Base-by-base conservation (phyloP, 75 land plant genomes). In the Chamaecyparis obtusa region DNA sequence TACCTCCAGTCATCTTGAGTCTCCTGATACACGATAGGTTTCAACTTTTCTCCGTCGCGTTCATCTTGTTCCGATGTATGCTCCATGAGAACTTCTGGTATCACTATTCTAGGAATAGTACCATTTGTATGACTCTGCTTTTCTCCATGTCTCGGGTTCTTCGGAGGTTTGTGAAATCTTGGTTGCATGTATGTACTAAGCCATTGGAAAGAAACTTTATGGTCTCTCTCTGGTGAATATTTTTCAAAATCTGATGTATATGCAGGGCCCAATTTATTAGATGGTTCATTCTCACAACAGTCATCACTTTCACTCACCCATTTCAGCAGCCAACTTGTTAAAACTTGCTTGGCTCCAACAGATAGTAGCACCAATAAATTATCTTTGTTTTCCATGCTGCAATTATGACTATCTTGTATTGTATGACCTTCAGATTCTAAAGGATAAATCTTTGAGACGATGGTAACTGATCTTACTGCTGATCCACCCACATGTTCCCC, bases 401-500 rank as follows among this genome's bases (percentile, higher is more conserved):
- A 64, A 67, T 1, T 44, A 30, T 16, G 32, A n/a, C 21, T 46
- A 32, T 51, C 54, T 41, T 67, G 15, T n/a, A 75, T 41, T 78
- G 32, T 81, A 55, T 72, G 77, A 86, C 78, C 37, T 41, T 64
- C 77, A 17, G 9, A 9, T 79, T 44, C 7, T 51, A 90, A 33
- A 54, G 46, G 64, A 49, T 93, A 87, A 57, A 89, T 78, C 57
- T 88, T 87, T 87, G 92, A 91, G 15, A 94, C 92, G 35, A 88
- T 88, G 35, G 90, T 92, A 80, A 97, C 86, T 72, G 99, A 96
- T 85, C 97, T 90, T 77, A 98, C 97, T 80, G 99, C 97, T 86
- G 99, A 98, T 79, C 99, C 99, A 86, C 99, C 99, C 89, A 96
- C 96, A 92, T 98, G 99, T 85, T 98, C 99, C 80, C 96, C 99